These are phyloP conservation scores for Claviceps citrina DNA, from an alignment of 2,329 filamentous ascomycete genomes.

Conservation along the genomic window DNA sequence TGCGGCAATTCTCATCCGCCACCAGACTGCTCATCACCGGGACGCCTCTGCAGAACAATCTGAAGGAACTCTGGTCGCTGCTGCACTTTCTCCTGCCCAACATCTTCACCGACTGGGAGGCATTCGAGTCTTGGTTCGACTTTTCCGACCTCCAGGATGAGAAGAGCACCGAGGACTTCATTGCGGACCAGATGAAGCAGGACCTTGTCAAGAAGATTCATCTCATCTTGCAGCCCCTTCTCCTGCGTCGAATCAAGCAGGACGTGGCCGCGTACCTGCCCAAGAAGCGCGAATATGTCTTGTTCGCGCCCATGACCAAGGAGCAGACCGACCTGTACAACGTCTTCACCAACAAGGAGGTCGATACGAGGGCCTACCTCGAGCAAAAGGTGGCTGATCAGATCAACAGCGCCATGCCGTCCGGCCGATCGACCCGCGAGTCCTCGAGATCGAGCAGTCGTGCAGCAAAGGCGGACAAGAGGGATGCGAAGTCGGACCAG, in stretches of 20 bases:
- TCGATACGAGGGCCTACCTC: slow-evolving; percentile 57
- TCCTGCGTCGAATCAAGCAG: slow-evolving; percentile 77
- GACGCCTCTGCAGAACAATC: slow-evolving; percentile 88
- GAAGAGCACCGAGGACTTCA: slow-evolving; percentile 59
- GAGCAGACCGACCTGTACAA: slow-evolving; percentile 86
- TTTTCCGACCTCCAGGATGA: slow-evolving; percentile 85
- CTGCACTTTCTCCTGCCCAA: slow-evolving; percentile 85
- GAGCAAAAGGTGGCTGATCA: slow-evolving; percentile 63
- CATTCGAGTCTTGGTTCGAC: slow-evolving; percentile 93
- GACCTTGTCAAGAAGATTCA: slow-evolving; percentile 59
- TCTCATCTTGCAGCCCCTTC: slow-evolving; percentile 77
- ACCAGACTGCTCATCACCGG: slow-evolving; percentile 88
- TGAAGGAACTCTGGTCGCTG: slow-evolving; percentile 87
- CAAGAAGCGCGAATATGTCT: slow-evolving; percentile 88
- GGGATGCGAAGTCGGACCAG: slow-evolving; percentile 7
- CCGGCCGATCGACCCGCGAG: slow-evolving; percentile 18
- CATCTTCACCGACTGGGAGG: slow-evolving; percentile 84
- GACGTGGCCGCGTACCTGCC: slow-evolving; percentile 87
- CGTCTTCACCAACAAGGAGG: slow-evolving; percentile 39
- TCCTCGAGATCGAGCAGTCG: slow-evolving; percentile 26
- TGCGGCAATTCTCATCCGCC: slow-evolving; percentile 77
- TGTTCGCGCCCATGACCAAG: slow-evolving; percentile 81
- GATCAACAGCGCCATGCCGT: slow-evolving; percentile 25
- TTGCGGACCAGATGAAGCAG: slow-evolving; percentile 54
- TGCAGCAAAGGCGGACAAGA: slow-evolving; percentile 8